Base-by-base conservation (phyloP, 2,329 filamentous ascomycete genomes). In the Metarhizium brunneum region DNA sequence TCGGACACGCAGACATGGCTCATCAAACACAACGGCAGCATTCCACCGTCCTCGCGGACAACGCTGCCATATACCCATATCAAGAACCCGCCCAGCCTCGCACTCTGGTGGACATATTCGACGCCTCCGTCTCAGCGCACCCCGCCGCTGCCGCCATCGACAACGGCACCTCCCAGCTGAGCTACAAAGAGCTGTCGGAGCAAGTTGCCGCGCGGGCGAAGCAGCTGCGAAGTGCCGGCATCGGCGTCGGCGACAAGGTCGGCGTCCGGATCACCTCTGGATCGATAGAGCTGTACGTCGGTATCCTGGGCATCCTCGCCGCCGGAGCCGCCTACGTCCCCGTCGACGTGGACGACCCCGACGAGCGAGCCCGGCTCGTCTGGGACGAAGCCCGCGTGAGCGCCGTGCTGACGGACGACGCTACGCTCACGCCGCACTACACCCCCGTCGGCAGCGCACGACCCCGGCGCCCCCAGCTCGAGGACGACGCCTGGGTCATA, bases 401-500 rank as follows among this genome's bases (percentile, higher is more conserved):
- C 4, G 58, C 57, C 20, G 56, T 62, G 32, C 52, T 62, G 13
- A 59, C 57, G 25, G 61, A 63, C 25, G 42, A 57, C 7, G 55
- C 43, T 13, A 59, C 56, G 16, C 53, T 63, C 18, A 61, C 58
- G n/a, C 52, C 11, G 18, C 42, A 20, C 40, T 48, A 45, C 35
- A 25, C 57, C 6, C 45, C 57, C 2, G 30, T 45, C 4, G 56
- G 53, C 29, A 18, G 47, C 8, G 38, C 43, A 13, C 29, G 36
- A 6, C 47, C 48, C 11, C 50, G 54, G 6, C 51, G 47, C 2
- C 61, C 61, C 6, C 32, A 42, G 2, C 49, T 52, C 8, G 60
- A 60, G 11, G 52, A 63, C 45, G 61, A 63, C 30, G 61, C 61
- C 11, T 63, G 61, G 61, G 60, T 64, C 42, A 64, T 65, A 36